These are phyloP conservation scores for Fusarium phyllophilum DNA, from an alignment of 2,329 filamentous ascomycete species.

Conservation along the genomic window DNA sequence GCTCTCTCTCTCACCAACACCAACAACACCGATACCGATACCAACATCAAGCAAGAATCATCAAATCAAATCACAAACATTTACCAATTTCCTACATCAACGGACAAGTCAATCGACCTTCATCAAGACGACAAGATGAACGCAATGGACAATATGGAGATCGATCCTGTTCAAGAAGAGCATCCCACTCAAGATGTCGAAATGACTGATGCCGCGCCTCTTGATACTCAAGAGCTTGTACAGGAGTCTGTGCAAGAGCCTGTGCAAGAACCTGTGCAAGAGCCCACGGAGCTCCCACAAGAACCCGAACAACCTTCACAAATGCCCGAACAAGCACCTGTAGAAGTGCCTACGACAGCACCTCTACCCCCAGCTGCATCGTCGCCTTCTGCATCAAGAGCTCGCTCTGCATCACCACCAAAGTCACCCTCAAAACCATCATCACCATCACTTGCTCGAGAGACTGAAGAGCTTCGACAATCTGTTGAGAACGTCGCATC, in stretches of 20 bases:
- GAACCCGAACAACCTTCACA: background rate
- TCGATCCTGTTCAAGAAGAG: conserved; percentile 27
- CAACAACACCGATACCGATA: conserved; percentile 1
- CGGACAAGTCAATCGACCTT: conserved; percentile 1
- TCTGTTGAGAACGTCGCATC: background rate
- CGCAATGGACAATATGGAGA: conserved; percentile 30
- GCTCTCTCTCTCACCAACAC: conserved; percentile 4
- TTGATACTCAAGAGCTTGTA: background rate
- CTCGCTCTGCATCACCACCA: background rate
- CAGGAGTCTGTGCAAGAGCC: background rate
- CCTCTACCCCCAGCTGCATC: background rate
- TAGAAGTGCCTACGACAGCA: background rate
- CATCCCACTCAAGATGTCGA: conserved; percentile 26
- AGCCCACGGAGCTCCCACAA: background rate
- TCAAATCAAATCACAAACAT: conserved; percentile 11
- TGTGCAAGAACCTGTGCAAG: background rate
- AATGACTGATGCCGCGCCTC: conserved; percentile 27
- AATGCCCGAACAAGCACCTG: background rate
- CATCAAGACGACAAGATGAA: conserved; percentile 34
- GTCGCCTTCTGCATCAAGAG: conserved; percentile 6
- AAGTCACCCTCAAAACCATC: background rate
- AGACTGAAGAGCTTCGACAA: conserved; percentile 7
- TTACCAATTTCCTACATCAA: conserved; percentile 11
- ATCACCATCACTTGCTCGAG: conserved; percentile 3
- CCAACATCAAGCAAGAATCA: conserved; percentile 27